Evolutionary conservation across 2,329 filamentous ascomycete genomes (phyloP).

Genomic region (Cercospora berteroae): DNA sequence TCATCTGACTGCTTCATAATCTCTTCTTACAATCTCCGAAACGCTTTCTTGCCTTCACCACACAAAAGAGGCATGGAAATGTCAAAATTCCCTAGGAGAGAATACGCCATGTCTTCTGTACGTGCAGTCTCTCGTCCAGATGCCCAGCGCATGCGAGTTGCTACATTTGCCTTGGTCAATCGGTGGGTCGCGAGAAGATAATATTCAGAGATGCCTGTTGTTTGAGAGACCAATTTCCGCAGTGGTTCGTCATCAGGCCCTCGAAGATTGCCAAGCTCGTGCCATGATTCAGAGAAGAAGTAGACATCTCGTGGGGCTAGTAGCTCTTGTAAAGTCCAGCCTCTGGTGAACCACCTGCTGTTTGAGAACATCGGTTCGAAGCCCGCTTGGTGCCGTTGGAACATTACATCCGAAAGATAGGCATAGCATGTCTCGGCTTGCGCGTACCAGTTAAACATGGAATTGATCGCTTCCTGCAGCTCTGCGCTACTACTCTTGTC

Average conservation of each 20-base stretch:
- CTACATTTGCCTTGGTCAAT: slow-evolving; percentile 1
- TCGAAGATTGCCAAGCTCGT: neutral
- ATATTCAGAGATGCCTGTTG: neutral
- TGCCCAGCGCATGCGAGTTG: slow-evolving; percentile 24
- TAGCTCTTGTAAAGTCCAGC: neutral
- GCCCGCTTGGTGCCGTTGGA: neutral
- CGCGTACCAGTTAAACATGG: neutral
- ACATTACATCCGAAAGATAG: neutral
- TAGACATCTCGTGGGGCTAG: neutral
- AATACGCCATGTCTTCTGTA: slow-evolving; percentile 21
- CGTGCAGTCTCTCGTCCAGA: slow-evolving; percentile 13
- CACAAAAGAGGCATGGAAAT: slow-evolving; percentile 49
- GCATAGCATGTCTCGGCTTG: neutral
- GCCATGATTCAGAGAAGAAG: neutral
- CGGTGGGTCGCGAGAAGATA: neutral
- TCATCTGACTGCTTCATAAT: slow-evolving; percentile 14
- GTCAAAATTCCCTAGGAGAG: slow-evolving; percentile 38
- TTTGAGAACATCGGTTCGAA: neutral
- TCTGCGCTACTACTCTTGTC: neutral
- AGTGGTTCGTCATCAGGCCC: neutral
- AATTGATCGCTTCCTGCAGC: neutral
- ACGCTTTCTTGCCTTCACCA: slow-evolving; percentile 30
- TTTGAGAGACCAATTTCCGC: neutral
- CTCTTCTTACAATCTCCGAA: slow-evolving; percentile 16
- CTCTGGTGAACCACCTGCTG: neutral